These are phyloP conservation scores for Trichoderma gamsii DNA, from an alignment of 495 filamentous ascomycete genomes.

Conservation along the genomic window DNA sequence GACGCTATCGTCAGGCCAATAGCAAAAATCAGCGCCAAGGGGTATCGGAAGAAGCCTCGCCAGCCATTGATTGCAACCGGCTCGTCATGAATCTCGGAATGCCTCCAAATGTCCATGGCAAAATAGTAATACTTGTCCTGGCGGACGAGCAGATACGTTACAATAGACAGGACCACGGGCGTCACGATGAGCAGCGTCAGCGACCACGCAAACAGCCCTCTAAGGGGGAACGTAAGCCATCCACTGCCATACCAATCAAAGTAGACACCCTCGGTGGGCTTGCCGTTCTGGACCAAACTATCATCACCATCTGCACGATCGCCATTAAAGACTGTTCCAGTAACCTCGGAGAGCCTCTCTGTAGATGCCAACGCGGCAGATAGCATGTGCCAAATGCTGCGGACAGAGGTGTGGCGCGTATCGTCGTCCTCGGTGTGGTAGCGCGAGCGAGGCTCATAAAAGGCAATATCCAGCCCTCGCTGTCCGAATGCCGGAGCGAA, in stretches of 20 bases:
- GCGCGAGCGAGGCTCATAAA: constrained; percentile 72
- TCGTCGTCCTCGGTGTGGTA: constrained; percentile 95
- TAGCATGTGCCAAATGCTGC: constrained; percentile 91
- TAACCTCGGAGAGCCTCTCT: constrained; percentile 62
- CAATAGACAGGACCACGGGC: constrained; percentile 61
- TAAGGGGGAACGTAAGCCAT: constrained; percentile 72
- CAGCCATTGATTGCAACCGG: constrained; percentile 63
- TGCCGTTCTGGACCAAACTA: constrained; percentile 59
- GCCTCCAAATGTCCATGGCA: constrained; percentile 43
- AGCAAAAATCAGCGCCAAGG: constrained; percentile 65
- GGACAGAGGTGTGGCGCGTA: constrained; percentile 63
- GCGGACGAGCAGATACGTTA: constrained; percentile 60
- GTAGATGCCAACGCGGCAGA: constrained; percentile 70
- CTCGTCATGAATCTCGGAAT: constrained; percentile 54
- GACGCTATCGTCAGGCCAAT: constrained; percentile 63
- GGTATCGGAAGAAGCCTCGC: constrained; percentile 78
- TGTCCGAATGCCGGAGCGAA: constrained; percentile 75
- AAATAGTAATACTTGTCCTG: constrained; percentile 80
- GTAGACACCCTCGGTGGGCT: constrained; percentile 73
- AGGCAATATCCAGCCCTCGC: constrained; percentile 87
- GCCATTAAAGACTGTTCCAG: constrained; percentile 59
- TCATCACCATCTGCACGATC: constrained; percentile 44
- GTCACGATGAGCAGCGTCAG: constrained; percentile 73
- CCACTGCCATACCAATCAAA: constrained; percentile 84
- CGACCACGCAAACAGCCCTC: constrained; percentile 81